phyloP scores from a whole-genome alignment of 192 early-diverging fungal species.

The Phlyctochytrium arcticum region DNA sequence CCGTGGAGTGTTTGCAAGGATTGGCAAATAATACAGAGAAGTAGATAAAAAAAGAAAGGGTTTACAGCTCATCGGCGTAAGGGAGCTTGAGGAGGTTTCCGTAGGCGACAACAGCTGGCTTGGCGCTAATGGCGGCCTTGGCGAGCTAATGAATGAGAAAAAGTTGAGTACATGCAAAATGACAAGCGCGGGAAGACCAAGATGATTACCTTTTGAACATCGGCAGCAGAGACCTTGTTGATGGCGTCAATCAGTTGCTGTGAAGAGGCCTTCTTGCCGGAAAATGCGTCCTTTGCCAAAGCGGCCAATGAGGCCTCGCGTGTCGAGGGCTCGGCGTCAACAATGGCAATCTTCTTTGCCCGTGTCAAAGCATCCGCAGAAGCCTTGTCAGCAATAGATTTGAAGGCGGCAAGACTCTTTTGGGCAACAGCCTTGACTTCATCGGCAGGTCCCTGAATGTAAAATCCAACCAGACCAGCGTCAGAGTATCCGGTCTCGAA shows the following conservation, averaged over 20 bases:
- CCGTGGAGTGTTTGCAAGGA: too few species aligned
- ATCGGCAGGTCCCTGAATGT: conserved; percentile 47
- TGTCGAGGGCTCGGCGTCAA: conserved; percentile 37
- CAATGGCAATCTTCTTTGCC: conserved; percentile 49
- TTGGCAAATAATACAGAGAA: too few species aligned
- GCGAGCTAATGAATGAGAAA: conserved; percentile 38
- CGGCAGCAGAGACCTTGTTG: conserved; percentile 52
- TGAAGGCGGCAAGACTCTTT: conserved; percentile 36
- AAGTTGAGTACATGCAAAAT: not conserved
- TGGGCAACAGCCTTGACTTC: conserved; percentile 37
- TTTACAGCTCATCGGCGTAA: conserved; percentile 65
- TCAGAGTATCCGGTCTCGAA: conserved; percentile 89
- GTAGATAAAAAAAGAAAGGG: too few species aligned
- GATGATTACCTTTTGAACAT: conserved; percentile 56
- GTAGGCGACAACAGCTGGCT: conserved; percentile 72
- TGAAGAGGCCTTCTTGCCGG: conserved; percentile 33
- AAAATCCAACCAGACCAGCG: conserved; percentile 85
- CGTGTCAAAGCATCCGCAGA: conserved; percentile 31
- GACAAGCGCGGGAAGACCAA: too few species aligned
- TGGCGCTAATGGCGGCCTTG: conserved; percentile 59
- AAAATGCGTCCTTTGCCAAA: conserved; percentile 31
- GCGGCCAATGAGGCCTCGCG: conserved; percentile 27
- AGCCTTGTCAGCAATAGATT: conserved; percentile 24
- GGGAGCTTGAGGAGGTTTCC: conserved; percentile 72
- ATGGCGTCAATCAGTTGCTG: conserved; percentile 60